Conservation (phyloP, 495 filamentous ascomycete species). For the Amniculicola lignicola region DNA sequence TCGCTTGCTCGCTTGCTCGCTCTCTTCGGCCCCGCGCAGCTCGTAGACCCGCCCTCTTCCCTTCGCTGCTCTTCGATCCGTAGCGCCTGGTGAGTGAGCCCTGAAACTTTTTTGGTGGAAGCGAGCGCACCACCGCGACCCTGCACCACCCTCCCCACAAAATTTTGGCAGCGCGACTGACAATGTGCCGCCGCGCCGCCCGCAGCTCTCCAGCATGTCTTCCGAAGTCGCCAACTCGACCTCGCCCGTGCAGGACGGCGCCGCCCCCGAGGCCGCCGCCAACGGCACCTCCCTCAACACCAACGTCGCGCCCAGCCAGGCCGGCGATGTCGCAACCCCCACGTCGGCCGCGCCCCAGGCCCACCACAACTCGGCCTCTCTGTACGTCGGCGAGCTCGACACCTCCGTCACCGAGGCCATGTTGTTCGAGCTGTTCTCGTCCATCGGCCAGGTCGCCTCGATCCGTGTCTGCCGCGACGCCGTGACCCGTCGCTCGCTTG, state of each 20-base stretch:
- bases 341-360: constrained; percentile 66
- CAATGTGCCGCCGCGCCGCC: not conserved
- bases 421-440: constrained; percentile 99
- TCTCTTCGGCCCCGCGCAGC: constrained; percentile 3
- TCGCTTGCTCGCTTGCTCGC: constrained; percentile 7
- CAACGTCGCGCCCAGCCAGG: constrained; percentile 57
- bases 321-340: constrained; percentile 63
- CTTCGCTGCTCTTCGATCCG: constrained; percentile 4
- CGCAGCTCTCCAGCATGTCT: constrained; percentile 56
- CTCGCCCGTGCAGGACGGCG: constrained; percentile 64
- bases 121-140: constrained; percentile 16
- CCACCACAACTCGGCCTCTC: constrained; percentile 88
- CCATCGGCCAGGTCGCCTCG: constrained; percentile 97
- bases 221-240: constrained; percentile 55
- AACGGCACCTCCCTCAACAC: constrained; percentile 66
- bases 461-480: constrained; percentile 99
- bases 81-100: not conserved
- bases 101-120: constrained; percentile 11
- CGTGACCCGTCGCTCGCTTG: constrained; percentile 96
- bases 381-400: constrained; percentile 99
- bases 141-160: constrained; percentile 14
- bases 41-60: constrained; percentile 2
- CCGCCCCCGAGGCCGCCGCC: constrained; percentile 58
- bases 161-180: not conserved
- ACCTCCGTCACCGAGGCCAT: constrained; percentile 97